These are phyloP conservation scores for Neodidymelliopsis sp. DNA, from an alignment of 2,329 filamentous ascomycete genomes.

Conservation along the genomic window DNA sequence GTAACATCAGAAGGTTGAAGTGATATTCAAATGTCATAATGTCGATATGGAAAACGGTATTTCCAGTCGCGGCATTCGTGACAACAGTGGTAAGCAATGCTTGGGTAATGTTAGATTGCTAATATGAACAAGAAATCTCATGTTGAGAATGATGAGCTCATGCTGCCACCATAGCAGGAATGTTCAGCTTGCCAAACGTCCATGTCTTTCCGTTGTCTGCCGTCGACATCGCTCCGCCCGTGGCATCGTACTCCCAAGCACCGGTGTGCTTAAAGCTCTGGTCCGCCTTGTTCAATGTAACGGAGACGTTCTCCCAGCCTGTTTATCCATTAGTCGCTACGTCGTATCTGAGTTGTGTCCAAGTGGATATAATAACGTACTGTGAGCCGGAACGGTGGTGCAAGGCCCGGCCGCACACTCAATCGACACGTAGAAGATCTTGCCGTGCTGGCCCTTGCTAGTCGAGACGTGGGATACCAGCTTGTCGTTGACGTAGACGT, in stretches of 20 bases:
- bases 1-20: no score
- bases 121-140: no score
- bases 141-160: not conserved
- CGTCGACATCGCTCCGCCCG: conserved; percentile 28
- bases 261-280: conserved; percentile 22
- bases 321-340: not conserved
- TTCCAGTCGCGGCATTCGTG: no score
- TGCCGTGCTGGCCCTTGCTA: conserved; percentile 32
- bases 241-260: conserved; percentile 23
- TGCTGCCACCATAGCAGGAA: conserved; percentile 1
- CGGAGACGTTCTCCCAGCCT: conserved; percentile 30
- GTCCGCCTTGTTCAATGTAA: conserved; percentile 24
- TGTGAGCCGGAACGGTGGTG: conserved; percentile 28
- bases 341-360: not conserved
- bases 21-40: no score
- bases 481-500: conserved; percentile 31
- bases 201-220: conserved; percentile 29
- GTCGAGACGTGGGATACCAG: conserved; percentile 31
- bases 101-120: no score
- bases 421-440: conserved; percentile 33
- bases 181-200: conserved; percentile 21
- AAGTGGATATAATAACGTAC: conserved; percentile 17
- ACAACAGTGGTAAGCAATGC: no score
- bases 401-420: conserved; percentile 30
- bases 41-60: no score